phyloP scores from a whole-genome alignment of 495 filamentous ascomycete species.

The Amniculicola lignicola region DNA sequence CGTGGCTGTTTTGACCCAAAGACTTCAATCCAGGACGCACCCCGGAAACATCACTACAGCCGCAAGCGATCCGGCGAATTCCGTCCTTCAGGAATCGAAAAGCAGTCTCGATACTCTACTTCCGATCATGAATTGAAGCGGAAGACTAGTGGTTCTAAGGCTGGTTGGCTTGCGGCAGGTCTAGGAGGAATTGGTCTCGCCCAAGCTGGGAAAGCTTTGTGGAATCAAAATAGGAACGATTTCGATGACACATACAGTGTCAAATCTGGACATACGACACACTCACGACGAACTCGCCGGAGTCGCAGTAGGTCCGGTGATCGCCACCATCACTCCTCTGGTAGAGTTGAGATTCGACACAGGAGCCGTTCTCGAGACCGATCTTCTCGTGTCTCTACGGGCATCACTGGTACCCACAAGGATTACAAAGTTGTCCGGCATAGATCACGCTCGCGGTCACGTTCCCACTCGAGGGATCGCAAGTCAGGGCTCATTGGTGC shows the following conservation, averaged over 20 bases:
- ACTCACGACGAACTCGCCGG: conserved; percentile 38
- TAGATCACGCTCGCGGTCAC: conserved; percentile 46
- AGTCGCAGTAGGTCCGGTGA: conserved; percentile 42
- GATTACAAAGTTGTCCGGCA: conserved; percentile 32
- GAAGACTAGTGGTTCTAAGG: conserved; percentile 44
- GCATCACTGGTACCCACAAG: conserved; percentile 24
- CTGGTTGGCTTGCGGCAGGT: conserved; percentile 53
- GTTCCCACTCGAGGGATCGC: conserved; percentile 43
- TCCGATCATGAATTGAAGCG: conserved; percentile 47
- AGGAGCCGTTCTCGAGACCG: conserved; percentile 28
- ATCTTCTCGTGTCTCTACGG: conserved; percentile 20
- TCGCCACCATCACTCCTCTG: conserved; percentile 44
- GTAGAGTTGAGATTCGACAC: conserved; percentile 36
- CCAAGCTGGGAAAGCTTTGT: conserved; percentile 51
- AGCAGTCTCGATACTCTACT: conserved; percentile 31
- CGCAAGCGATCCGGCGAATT: conserved; percentile 35
- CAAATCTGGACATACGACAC: conserved; percentile 46
- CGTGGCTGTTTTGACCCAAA: conserved; percentile 65
- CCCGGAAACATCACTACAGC: conserved; percentile 60
- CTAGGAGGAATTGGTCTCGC: conserved; percentile 49
- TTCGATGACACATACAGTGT: conserved; percentile 61
- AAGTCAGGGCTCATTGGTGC: conserved; percentile 45
- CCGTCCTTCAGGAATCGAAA: conserved; percentile 26
- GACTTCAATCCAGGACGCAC: conserved; percentile 58
- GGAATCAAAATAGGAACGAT: conserved; percentile 47